Evolutionary conservation across 208 protist genomes (phyloP).

Genomic region (Acanthamoeba royreba): DNA sequence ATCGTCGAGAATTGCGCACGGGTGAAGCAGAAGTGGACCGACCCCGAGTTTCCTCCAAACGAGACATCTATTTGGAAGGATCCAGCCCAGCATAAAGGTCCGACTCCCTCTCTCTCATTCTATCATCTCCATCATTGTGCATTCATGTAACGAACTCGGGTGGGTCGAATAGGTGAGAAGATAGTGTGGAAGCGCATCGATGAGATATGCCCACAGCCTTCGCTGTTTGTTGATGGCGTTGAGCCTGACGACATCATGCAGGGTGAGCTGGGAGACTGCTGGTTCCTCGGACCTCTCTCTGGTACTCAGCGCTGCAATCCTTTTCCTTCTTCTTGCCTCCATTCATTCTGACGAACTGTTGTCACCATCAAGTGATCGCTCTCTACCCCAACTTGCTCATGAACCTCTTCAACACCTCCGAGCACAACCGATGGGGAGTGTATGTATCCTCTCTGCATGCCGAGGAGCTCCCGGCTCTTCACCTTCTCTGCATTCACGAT

Average conservation of each 20-base stretch:
- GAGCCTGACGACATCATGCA: slow-evolving; percentile 58
- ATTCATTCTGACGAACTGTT: neutral
- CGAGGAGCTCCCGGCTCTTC: no score
- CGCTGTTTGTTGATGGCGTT: slow-evolving; percentile 52
- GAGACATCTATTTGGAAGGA: slow-evolving; percentile 9
- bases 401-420: slow-evolving; percentile 34
- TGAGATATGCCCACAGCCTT: slow-evolving; percentile 7
- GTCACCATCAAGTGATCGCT: slow-evolving; percentile 5
- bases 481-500: no score
- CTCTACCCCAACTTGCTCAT: slow-evolving; percentile 39
- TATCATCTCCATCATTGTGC: neutral
- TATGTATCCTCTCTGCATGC: no score
- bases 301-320: neutral
- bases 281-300: slow-evolving; percentile 42
- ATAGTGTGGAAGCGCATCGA: slow-evolving; percentile 23
- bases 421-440: slow-evolving; percentile 37
- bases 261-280: slow-evolving; percentile 51
- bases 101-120: no score
- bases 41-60: neutral
- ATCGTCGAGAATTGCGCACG: neutral
- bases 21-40: slow-evolving; percentile 25
- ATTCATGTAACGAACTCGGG: neutral
- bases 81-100: neutral
- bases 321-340: no score
- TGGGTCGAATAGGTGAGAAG: neutral